These are phyloP conservation scores for Sugiyamaella sp. DNA, from an alignment of 1,139 yeast genomes.

Conservation along the genomic window DNA sequence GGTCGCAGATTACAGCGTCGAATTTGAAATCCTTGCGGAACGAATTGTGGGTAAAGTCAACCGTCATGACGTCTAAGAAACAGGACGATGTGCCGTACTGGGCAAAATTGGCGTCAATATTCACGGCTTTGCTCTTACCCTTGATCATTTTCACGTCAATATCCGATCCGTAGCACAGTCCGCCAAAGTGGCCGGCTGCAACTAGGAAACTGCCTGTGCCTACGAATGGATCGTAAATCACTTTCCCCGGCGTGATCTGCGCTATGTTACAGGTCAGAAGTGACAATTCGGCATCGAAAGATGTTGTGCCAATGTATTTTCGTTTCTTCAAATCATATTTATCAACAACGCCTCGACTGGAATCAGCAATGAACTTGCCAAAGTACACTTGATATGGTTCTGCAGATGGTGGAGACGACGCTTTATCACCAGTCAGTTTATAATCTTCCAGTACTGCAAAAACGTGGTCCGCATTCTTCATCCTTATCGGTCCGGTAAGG, in stretches of 20 bases:
- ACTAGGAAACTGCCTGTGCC: conserved; percentile 96
- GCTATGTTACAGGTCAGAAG: conserved; percentile 85
- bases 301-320: conserved; percentile 91
- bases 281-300: conserved; percentile 81
- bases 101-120: conserved; percentile 67
- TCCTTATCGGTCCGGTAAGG: conserved; percentile 73
- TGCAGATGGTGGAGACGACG: conserved; percentile 47
- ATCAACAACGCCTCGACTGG: conserved; percentile 75
- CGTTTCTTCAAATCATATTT: conserved; percentile 80
- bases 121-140: conserved; percentile 55
- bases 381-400: conserved; percentile 66
- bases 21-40: conserved; percentile 62
- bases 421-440: conserved; percentile 48
- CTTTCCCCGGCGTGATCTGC: conserved; percentile 63
- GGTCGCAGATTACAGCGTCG: conserved; percentile 91
- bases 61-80: conserved; percentile 76
- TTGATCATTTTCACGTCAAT: conserved; percentile 83
- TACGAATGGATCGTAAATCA: conserved; percentile 91
- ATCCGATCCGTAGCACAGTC: conserved; percentile 82
- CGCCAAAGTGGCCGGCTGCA: conserved; percentile 87
- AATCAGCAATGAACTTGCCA: conserved; percentile 68
- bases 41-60: conserved; percentile 95
- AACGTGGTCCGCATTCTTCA: conserved; percentile 76
- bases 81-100: conserved; percentile 65
- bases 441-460: conserved; percentile 81